phyloP scores from a whole-genome alignment of 352 stramenopile genomes.

The Globisporangium spiculum region DNA sequence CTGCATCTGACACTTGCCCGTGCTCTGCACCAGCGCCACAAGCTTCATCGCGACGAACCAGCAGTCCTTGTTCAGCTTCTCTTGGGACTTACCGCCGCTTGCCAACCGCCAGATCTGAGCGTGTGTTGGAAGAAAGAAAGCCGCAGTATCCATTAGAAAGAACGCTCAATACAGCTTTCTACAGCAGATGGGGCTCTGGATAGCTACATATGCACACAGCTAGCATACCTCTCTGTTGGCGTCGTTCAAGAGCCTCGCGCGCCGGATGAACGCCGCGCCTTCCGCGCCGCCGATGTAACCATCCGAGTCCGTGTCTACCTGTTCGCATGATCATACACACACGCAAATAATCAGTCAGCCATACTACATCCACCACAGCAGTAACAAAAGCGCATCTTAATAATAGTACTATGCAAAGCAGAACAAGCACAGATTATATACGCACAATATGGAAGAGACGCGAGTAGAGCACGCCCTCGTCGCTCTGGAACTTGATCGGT shows the following conservation, averaged over 20 bases:
- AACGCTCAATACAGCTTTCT: neutral
- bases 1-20: slow-evolving; percentile 82
- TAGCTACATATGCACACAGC: neutral
- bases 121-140: neutral
- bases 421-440: neutral
- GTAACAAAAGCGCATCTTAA: no score
- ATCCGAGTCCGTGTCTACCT: slow-evolving; percentile 81
- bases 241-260: slow-evolving; percentile 75
- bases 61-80: slow-evolving; percentile 85
- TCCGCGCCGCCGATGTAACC: slow-evolving; percentile 72
- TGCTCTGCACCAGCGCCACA: slow-evolving; percentile 82
- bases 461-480: slow-evolving; percentile 79
- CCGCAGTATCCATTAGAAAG: neutral
- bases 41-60: slow-evolving; percentile 91
- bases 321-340: neutral
- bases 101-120: slow-evolving; percentile 80
- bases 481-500: slow-evolving; percentile 81
- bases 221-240: slow-evolving; percentile 71
- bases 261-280: slow-evolving; percentile 78
- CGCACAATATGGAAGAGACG: slow-evolving; percentile 83
- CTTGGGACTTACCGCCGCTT: slow-evolving; percentile 85
- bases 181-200: neutral
- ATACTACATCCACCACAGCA: slow-evolving; percentile 1
- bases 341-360: neutral
- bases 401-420: neutral